Percentiles rank a stretch among this genome's conserved stretches.
Conservation (phyloP, 2,329 filamentous ascomycete genomes). For the Colletotrichum sp. region DNA sequence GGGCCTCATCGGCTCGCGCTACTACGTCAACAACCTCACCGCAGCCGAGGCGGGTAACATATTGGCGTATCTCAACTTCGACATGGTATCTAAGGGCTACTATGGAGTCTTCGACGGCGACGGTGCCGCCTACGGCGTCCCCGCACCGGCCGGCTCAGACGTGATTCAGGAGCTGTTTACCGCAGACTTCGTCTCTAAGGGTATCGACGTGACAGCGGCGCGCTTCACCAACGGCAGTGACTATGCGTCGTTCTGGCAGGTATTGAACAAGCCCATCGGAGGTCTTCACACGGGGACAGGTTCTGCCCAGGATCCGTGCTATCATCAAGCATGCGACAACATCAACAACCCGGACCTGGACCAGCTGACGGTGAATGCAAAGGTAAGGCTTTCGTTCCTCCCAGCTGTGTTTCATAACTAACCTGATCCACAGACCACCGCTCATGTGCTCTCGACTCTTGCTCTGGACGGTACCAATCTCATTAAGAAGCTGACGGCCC, state of each 20-base stretch:
- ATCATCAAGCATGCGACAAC: constrained; percentile 41
- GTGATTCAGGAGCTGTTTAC: constrained; percentile 37
- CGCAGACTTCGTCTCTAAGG: constrained; percentile 34
- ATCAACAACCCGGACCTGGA: constrained; percentile 41
- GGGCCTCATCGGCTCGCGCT: constrained; percentile 38
- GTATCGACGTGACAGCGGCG: constrained; percentile 32
- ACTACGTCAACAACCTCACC: constrained; percentile 41
- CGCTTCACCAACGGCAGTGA: constrained; percentile 56
- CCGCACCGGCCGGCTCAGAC: constrained; percentile 35
- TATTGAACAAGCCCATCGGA: constrained; percentile 55
- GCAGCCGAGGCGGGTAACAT: constrained; percentile 35
- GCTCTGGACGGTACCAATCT: constrained; percentile 23
- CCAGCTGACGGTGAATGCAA: constrained; percentile 36
- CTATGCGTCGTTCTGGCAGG: constrained; percentile 63
- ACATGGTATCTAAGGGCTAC: constrained; percentile 43
- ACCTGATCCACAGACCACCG: background rate
- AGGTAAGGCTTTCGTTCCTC: background rate
- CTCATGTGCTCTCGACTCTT: constrained; percentile 9
- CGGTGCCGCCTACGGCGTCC: constrained; percentile 39
- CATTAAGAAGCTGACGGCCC: background rate
- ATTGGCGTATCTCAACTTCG: constrained; percentile 44
- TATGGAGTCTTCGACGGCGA: constrained; percentile 39
- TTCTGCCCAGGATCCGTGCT: constrained; percentile 41
- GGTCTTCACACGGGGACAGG: constrained; percentile 67
- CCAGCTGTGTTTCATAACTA: background rate